Conservation (phyloP, 2,329 filamentous ascomycete genomes). For the Polychaeton citri region DNA sequence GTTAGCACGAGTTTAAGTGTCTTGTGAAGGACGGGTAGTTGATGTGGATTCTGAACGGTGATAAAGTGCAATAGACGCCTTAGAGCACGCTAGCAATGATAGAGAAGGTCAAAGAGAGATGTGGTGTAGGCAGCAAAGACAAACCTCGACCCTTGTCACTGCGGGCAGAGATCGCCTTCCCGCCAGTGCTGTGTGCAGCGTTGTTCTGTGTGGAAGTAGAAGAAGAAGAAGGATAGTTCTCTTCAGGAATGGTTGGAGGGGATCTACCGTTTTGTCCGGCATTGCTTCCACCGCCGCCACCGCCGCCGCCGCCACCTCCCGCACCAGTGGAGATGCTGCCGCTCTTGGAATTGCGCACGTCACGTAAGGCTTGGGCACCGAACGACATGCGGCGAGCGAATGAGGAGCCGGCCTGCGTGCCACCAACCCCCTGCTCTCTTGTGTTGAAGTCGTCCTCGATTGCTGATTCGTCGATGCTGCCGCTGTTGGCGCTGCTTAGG, state of each 20-base stretch:
- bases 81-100: conserved; percentile 5
- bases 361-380: conserved; percentile 64
- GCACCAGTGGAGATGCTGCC: not conserved
- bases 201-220: not conserved
- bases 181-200: conserved; percentile 15
- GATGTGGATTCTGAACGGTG: too few species aligned
- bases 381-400: conserved; percentile 82
- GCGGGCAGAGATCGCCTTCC: conserved; percentile 34
- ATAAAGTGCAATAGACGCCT: too few species aligned
- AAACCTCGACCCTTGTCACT: conserved; percentile 44
- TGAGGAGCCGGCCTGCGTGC: conserved; percentile 50
- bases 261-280: conserved; percentile 22
- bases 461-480: conserved; percentile 34
- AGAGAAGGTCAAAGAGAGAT: conserved; percentile 9
- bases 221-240: conserved; percentile 19
- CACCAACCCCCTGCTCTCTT: conserved; percentile 15
- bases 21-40: too few species aligned
- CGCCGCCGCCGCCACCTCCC: conserved; percentile 31
- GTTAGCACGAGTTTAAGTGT: not conserved
- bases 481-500: conserved; percentile 28
- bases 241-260: conserved; percentile 33
- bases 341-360: conserved; percentile 43
- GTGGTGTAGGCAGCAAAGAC: conserved; percentile 27
- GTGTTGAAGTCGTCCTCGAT: conserved; percentile 46
- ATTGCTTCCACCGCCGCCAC: conserved; percentile 15